These are phyloP conservation scores for Pythium plurisporium DNA, from an alignment of 352 stramenopile species.

Conservation along the genomic window DNA sequence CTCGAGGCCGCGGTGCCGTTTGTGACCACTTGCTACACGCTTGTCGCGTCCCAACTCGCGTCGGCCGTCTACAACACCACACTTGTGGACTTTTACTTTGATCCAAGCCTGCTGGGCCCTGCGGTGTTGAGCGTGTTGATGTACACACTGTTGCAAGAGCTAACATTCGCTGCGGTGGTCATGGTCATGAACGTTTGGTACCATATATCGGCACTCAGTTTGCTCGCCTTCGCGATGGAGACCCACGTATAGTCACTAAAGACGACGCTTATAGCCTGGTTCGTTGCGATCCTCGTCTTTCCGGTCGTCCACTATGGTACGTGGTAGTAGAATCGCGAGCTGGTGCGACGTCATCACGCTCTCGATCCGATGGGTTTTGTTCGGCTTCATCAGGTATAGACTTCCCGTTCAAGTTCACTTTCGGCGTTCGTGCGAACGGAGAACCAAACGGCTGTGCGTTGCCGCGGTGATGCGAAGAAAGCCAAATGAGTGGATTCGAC, in stretches of 20 bases:
- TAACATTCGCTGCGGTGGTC: neutral
- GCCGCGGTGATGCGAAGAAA: no score
- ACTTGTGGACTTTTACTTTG: neutral
- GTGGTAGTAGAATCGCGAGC: no score
- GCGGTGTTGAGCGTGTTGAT: neutral
- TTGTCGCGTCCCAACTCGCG: slow-evolving; percentile 4
- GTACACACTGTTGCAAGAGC: slow-evolving; percentile 1
- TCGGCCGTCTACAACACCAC: slow-evolving; percentile 9
- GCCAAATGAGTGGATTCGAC: no score
- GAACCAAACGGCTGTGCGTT: no score
- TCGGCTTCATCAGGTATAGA: no score
- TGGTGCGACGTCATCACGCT: no score
- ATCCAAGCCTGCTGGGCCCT: neutral
- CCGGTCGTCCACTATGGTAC: slow-evolving; percentile 9
- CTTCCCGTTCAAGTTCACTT: no score
- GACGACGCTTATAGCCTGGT: slow-evolving; percentile 5
- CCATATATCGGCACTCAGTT: neutral
- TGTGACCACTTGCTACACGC: neutral
- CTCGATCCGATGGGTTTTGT: no score
- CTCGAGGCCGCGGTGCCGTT: slow-evolving; percentile 5
- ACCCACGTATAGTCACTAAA: slow-evolving; percentile 6
- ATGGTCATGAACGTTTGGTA: neutral
- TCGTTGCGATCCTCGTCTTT: neutral
- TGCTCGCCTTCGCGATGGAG: slow-evolving; percentile 9
- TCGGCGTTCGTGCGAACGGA: no score